phyloP scores from a whole-genome alignment of 495 filamentous ascomycete genomes.

The Pseudevernia furfuracea region DNA sequence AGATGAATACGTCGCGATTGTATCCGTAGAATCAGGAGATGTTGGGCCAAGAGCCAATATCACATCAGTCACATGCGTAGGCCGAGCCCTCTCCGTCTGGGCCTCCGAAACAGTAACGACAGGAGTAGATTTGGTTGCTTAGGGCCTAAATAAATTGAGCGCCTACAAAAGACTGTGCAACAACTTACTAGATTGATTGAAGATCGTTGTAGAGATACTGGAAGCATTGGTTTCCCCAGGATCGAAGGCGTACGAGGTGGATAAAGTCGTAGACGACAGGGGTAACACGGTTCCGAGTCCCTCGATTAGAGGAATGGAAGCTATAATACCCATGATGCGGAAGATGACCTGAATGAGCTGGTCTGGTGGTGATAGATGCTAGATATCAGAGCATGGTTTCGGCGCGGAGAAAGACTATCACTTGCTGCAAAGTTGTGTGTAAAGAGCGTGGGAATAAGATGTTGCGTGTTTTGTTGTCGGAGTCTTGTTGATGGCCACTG shows the following conservation, averaged over 20 bases:
- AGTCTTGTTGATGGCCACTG: not conserved
- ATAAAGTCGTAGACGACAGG: not conserved
- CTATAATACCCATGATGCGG: not conserved
- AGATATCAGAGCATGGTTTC: not conserved
- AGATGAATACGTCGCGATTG: not conserved
- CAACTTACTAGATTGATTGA: not conserved
- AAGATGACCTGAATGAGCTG: not conserved
- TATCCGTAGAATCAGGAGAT: not conserved
- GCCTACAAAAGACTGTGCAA: no score
- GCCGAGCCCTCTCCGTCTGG: not conserved
- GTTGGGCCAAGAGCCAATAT: not conserved
- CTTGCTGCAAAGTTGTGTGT: no score
- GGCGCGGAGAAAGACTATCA: no score
- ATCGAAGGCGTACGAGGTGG: not conserved
- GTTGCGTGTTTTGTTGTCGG: not conserved
- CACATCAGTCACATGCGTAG: not conserved
- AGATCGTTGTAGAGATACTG: not conserved
- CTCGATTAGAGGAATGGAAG: not conserved
- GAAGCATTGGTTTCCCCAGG: not conserved
- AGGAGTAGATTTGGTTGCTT: not conserved
- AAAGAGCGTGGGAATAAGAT: not conserved
- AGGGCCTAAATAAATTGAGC: not conserved
- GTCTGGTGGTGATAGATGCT: not conserved
- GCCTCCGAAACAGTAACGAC: not conserved
- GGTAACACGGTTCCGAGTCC: not conserved